These are phyloP conservation scores for Tetrahymena elliotti DNA, from an alignment of 73 alveolate species.

Conservation along the genomic window DNA sequence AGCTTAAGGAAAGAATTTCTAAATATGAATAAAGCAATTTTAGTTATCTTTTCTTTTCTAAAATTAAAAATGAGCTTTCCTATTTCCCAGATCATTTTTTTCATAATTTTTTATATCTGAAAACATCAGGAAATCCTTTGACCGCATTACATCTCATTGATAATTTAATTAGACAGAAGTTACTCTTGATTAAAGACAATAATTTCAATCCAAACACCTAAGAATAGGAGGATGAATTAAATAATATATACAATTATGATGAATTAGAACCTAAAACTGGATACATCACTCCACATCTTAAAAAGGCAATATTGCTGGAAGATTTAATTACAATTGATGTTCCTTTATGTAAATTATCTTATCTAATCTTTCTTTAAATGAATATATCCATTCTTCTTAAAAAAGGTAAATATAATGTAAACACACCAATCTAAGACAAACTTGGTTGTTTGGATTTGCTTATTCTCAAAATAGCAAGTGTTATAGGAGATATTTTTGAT, in stretches of 20 bases:
- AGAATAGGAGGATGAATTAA: neutral
- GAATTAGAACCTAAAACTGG: constrained; percentile 24
- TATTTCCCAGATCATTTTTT: neutral
- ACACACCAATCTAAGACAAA: constrained; percentile 4
- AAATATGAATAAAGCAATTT: neutral
- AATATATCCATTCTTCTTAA: neutral
- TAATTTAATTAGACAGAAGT: neutral
- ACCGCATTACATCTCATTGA: constrained; percentile 6
- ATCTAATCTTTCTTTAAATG: neutral
- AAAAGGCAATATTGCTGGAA: neutral
- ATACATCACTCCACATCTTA: neutral
- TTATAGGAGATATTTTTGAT: constrained; percentile 37
- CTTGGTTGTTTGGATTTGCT: constrained; percentile 5
- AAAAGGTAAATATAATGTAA: neutral
- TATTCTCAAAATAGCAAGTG: constrained; percentile 9
- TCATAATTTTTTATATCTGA: constrained; percentile 5
- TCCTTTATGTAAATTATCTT: neutral
- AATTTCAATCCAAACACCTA: neutral
- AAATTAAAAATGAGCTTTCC: neutral
- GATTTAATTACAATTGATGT: constrained; percentile 5
- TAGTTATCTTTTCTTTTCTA: neutral
- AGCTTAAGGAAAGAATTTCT: neutral
- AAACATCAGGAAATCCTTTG: constrained; percentile 24
- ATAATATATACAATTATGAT: neutral
- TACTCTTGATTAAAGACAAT: neutral